Percentiles rank a stretch among this genome's conserved stretches.
Evolutionary conservation across 2,329 filamentous ascomycete genomes (phyloP).

Genomic region (Beauveria pseudobassiana): DNA sequence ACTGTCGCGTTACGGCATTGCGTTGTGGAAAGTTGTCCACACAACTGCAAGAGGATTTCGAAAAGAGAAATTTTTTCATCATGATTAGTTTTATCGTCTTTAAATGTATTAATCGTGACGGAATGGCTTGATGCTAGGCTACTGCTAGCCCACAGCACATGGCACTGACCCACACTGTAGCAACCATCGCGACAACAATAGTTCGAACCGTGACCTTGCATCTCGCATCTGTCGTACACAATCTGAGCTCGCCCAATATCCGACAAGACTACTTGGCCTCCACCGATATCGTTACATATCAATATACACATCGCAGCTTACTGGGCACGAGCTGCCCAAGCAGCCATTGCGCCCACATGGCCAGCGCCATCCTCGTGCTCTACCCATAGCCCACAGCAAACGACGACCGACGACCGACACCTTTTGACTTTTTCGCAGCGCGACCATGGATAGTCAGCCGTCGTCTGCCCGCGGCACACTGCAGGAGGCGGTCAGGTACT

Average conservation of each 20-base stretch:
- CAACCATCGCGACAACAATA: not conserved
- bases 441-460: not conserved
- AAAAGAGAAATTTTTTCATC: too few relatives aligned
- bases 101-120: too few relatives aligned
- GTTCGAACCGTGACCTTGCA: not conserved
- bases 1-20: too few relatives aligned
- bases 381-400: not conserved
- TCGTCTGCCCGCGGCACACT: conserved; percentile 17
- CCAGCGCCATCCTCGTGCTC: not conserved
- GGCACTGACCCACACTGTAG: not conserved
- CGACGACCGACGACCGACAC: not conserved
- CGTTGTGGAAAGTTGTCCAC: too few relatives aligned
- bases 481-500: conserved; percentile 29
- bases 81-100: too few relatives aligned
- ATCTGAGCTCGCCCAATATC: not conserved
- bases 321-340: not conserved
- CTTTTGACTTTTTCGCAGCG: not conserved
- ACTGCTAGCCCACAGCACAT: not conserved
- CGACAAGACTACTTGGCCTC: not conserved
- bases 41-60: too few relatives aligned
- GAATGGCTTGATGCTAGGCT: not conserved
- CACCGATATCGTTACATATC: not conserved
- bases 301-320: not conserved
- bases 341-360: conserved; percentile 7
- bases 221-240: not conserved